Percentiles rank a stretch among this genome's conserved stretches.
These are phyloP conservation scores for Paraconiothyrium brasiliense DNA, from an alignment of 2,329 filamentous ascomycete species.

Conservation along the genomic window DNA sequence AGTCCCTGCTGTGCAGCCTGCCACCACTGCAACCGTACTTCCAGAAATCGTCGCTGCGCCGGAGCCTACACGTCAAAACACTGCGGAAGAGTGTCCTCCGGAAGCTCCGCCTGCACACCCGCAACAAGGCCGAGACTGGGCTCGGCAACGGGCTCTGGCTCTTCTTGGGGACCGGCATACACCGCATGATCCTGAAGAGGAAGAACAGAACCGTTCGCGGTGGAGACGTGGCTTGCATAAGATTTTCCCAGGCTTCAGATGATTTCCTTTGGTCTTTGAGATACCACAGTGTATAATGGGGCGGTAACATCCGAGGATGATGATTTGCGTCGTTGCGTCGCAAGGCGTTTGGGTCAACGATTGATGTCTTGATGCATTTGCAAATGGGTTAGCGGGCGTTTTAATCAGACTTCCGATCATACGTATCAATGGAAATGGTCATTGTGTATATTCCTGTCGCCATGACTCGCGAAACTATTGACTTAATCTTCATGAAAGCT, in stretches of 20 bases:
- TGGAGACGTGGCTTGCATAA: conserved; percentile 44
- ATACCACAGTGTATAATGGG: conserved; percentile 15
- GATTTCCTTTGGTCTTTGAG: conserved; percentile 15
- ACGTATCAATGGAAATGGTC: not conserved
- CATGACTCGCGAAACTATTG: too few relatives aligned
- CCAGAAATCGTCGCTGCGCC: conserved; percentile 15
- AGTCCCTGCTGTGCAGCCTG: not conserved
- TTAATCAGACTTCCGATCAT: not conserved
- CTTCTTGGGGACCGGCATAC: conserved; percentile 50
- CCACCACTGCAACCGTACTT: not conserved
- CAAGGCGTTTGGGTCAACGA: not conserved
- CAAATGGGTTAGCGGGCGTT: not conserved
- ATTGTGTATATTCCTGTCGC: not conserved
- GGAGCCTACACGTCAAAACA: conserved; percentile 1
- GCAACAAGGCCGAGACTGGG: conserved; percentile 55
- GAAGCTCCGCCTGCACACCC: conserved; percentile 19
- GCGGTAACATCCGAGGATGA: not conserved
- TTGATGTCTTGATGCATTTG: not conserved
- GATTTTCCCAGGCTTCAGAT: conserved; percentile 47
- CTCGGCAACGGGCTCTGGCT: conserved; percentile 55
- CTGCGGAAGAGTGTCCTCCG: conserved; percentile 8
- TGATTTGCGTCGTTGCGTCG: not conserved
- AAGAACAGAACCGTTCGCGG: conserved; percentile 28
- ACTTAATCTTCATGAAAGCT: too few relatives aligned
- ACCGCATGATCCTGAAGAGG: conserved; percentile 34